Evolutionary conservation across 2,329 filamentous ascomycete genomes (phyloP).

Genomic region (Aspergillus sergii): DNA sequence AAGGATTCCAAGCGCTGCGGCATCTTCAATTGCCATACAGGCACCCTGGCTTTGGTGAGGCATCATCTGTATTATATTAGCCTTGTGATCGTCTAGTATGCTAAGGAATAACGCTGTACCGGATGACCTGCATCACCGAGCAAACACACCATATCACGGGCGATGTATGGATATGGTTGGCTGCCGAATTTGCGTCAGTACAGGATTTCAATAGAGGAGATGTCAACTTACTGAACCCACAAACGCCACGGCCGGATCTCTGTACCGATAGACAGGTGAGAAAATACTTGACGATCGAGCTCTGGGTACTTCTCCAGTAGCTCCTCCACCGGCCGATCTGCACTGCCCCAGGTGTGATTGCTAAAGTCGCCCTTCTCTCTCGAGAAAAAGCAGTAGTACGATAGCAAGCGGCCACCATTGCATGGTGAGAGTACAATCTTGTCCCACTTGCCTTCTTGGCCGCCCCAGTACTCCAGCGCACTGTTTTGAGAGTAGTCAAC

Average conservation of each 20-base stretch:
- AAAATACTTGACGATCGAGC: slow-evolving; percentile 60
- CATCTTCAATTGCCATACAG: slow-evolving; percentile 70
- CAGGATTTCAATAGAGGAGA: background rate
- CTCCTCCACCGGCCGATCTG: slow-evolving; percentile 57
- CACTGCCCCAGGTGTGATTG: slow-evolving; percentile 61
- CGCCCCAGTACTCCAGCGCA: slow-evolving; percentile 72
- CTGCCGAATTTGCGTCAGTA: slow-evolving; percentile 5
- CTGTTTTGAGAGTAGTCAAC: slow-evolving; percentile 63
- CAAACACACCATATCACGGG: slow-evolving; percentile 56
- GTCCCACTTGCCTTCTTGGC: slow-evolving; percentile 61
- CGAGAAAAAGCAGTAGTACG: slow-evolving; percentile 72
- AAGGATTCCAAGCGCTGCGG: slow-evolving; percentile 63
- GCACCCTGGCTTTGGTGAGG: slow-evolving; percentile 71
- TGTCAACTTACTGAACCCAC: slow-evolving; percentile 55
- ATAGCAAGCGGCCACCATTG: slow-evolving; percentile 65
- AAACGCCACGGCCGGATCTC: slow-evolving; percentile 68
- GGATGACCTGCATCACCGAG: slow-evolving; percentile 70
- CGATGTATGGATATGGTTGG: slow-evolving; percentile 61
- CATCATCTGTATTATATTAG: slow-evolving; percentile 56
- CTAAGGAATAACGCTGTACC: slow-evolving; percentile 35
- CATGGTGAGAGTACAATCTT: slow-evolving; percentile 73
- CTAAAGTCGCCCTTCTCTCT: slow-evolving; percentile 62
- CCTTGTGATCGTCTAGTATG: background rate
- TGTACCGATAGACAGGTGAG: slow-evolving; percentile 61
- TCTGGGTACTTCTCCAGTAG: slow-evolving; percentile 63